These are phyloP conservation scores for Aureobasidium sp. DNA, from an alignment of 2,329 filamentous ascomycete species.

Conservation along the genomic window DNA sequence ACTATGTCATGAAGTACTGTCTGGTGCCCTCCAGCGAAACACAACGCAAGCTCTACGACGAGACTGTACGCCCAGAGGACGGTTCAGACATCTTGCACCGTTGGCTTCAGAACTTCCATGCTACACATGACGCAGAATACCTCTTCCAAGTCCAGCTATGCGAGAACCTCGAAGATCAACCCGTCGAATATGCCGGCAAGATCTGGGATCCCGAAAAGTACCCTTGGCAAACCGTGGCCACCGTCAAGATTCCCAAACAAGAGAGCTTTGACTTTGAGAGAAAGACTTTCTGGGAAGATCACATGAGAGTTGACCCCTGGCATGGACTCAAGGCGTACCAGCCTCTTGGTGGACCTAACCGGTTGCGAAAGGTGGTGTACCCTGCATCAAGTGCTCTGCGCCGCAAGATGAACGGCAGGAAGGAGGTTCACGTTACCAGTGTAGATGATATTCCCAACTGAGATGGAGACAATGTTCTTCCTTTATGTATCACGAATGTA, in stretches of 20 bases:
- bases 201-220: conserved; percentile 43
- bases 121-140: conserved; percentile 35
- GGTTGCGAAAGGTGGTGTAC: conserved; percentile 35
- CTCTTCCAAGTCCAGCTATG: conserved; percentile 42
- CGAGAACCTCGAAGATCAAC: conserved; percentile 41
- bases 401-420: conserved; percentile 34
- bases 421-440: conserved; percentile 31
- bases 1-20: conserved; percentile 43
- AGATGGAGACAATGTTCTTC: neutral
- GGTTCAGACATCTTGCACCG: conserved; percentile 33
- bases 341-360: conserved; percentile 35
- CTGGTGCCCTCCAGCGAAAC: conserved; percentile 37
- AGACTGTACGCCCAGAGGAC: conserved; percentile 33
- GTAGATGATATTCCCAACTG: conserved; percentile 35
- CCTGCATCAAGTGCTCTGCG: conserved; percentile 31
- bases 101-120: conserved; percentile 37
- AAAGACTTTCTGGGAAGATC: conserved; percentile 40
- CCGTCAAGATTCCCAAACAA: conserved; percentile 35
- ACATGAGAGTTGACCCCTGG: conserved; percentile 39
- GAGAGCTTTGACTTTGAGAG: conserved; percentile 35
- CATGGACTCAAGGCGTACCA: conserved; percentile 36
- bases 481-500: neutral
- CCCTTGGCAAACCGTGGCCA: conserved; percentile 42
- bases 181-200: conserved; percentile 38
- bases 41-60: conserved; percentile 35